phyloP scores from a whole-genome alignment of 768 basidiomycete species.

The Lentinula edodes region DNA sequence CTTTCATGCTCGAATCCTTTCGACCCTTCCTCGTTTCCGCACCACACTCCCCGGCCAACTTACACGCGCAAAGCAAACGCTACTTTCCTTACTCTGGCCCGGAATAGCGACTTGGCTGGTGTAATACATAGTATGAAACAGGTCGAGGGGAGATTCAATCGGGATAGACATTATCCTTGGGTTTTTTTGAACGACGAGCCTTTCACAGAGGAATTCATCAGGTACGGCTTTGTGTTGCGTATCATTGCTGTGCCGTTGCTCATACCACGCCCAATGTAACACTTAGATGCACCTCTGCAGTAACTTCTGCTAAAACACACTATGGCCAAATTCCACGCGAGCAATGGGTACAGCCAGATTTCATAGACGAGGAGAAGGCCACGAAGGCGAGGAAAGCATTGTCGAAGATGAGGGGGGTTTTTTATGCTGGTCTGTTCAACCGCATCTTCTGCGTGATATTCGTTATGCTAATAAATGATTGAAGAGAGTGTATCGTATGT shows the following conservation, averaged over 20 bases:
- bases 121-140: slow-evolving; percentile 3
- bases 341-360: slow-evolving; percentile 2
- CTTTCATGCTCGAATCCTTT: neutral
- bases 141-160: slow-evolving; percentile 1
- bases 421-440: neutral
- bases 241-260: neutral
- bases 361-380: slow-evolving; percentile 1
- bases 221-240: neutral
- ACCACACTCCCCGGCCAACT: neutral
- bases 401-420: neutral
- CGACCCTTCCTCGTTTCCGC: neutral
- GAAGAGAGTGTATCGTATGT: neutral
- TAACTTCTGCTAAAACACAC: neutral
- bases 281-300: neutral
- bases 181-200: slow-evolving; percentile 3
- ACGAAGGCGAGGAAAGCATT: neutral
- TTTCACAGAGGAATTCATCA: neutral
- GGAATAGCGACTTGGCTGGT: neutral
- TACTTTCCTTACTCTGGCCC: neutral
- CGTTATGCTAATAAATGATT: neutral
- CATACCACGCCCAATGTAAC: neutral
- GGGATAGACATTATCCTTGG: slow-evolving; percentile 4
- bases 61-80: slow-evolving; percentile 2
- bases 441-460: neutral
- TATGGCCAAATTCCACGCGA: slow-evolving; percentile 3